A percentile compares a stretch with the other conserved stretches of the same genome.
phyloP scores from a whole-genome alignment of 2,329 filamentous ascomycete genomes.

The Aspergillus ibericus region DNA sequence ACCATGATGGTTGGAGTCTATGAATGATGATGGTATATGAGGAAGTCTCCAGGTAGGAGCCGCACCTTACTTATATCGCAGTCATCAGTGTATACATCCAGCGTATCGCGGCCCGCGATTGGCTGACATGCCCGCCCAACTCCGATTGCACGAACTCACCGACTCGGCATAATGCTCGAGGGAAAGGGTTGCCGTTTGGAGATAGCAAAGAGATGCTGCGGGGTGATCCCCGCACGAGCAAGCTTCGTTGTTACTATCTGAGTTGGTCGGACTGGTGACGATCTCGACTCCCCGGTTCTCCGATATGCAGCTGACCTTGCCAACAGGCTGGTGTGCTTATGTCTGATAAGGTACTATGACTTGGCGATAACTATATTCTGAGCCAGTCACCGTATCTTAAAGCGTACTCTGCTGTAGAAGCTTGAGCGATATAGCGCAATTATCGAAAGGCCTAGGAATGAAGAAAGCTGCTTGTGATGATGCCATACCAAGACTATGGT shows the following conservation, averaged over 20 bases:
- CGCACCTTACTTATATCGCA: neutral
- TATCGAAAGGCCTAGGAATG: too few relatives aligned
- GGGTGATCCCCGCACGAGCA: neutral
- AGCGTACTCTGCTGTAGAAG: too few relatives aligned
- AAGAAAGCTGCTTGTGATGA: too few relatives aligned
- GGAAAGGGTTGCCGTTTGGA: neutral
- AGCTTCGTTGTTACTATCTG: neutral
- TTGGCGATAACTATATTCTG: too few relatives aligned
- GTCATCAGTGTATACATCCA: conserved; percentile 1
- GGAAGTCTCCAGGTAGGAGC: conserved; percentile 3
- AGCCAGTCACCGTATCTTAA: too few relatives aligned
- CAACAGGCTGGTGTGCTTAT: too few relatives aligned
- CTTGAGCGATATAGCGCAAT: too few relatives aligned
- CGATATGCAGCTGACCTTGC: too few relatives aligned
- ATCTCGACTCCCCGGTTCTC: neutral
- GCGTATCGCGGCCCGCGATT: conserved; percentile 17
- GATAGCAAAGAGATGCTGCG: neutral
- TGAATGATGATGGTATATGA: neutral
- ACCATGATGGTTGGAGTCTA: neutral
- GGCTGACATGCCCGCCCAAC: conserved; percentile 13
- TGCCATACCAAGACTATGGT: too few relatives aligned
- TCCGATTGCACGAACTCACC: conserved; percentile 17
- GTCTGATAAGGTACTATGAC: too few relatives aligned
- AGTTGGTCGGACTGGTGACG: neutral
- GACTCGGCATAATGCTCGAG: neutral